phyloP scores from a whole-genome alignment of 2,329 filamentous ascomycete genomes.

The Phialophora tarda region DNA sequence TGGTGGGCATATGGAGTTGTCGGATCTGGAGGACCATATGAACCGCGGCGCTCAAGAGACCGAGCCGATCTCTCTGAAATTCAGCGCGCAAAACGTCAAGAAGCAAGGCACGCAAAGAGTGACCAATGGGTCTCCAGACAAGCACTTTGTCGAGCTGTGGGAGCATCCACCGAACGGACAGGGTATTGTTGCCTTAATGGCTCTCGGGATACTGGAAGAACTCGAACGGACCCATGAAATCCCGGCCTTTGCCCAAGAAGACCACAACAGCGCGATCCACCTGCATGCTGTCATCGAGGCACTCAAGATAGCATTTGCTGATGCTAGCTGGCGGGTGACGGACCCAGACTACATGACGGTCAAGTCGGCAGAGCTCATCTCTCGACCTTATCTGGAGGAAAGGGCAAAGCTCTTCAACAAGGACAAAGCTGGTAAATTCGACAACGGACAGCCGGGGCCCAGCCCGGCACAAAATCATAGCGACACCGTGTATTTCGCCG shows the following conservation, averaged over 20 bases:
- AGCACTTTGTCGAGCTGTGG: constrained; percentile 74
- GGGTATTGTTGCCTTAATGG: constrained; percentile 93
- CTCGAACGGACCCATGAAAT: constrained; percentile 78
- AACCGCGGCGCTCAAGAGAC: constrained; percentile 76
- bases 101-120: constrained; percentile 52
- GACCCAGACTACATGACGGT: constrained; percentile 60
- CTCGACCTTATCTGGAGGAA: constrained; percentile 73
- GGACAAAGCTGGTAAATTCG: constrained; percentile 56
- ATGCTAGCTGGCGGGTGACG: constrained; percentile 86
- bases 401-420: constrained; percentile 68
- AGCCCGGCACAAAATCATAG: constrained; percentile 83
- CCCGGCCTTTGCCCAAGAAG: constrained; percentile 67
- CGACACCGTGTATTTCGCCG: constrained; percentile 94
- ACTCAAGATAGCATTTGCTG: constrained; percentile 86
- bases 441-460: constrained; percentile 65
- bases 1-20: constrained; percentile 77
- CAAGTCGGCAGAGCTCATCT: constrained; percentile 75
- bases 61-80: constrained; percentile 81
- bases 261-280: constrained; percentile 82
- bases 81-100: constrained; percentile 67
- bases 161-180: constrained; percentile 97
- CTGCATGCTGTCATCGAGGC: constrained; percentile 88
- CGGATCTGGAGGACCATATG: constrained; percentile 80
- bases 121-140: constrained; percentile 31
- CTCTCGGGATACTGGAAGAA: constrained; percentile 86